phyloP scores from a whole-genome alignment of 345 rosid genomes.

The Diplotaxis tenuifolia region DNA sequence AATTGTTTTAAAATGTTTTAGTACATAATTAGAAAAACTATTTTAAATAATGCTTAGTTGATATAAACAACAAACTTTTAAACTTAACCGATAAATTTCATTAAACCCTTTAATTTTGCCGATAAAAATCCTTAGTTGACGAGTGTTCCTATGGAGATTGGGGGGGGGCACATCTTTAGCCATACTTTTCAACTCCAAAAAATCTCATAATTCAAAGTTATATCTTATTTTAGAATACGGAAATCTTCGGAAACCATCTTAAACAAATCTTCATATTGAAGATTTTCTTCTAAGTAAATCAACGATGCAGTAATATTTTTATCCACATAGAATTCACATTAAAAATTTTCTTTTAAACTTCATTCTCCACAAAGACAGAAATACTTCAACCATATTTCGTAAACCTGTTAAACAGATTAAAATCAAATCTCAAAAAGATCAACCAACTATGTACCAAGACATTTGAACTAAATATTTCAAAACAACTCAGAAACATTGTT shows the following conservation, averaged over 20 bases:
- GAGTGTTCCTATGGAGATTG: neutral
- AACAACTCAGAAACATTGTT: neutral
- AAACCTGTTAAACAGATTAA: neutral
- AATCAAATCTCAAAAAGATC: neutral
- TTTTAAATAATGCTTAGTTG: neutral
- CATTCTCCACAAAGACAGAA: neutral
- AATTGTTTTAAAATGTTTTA: neutral
- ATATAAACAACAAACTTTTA: conserved; percentile 33
- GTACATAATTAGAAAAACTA: neutral
- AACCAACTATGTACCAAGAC: neutral
- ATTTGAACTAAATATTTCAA: neutral
- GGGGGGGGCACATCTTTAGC: neutral
- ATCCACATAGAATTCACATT: neutral
- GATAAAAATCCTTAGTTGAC: neutral
- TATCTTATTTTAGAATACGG: neutral
- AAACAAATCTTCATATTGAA: neutral
- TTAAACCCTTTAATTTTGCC: neutral
- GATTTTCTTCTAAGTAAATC: neutral
- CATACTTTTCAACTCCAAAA: neutral
- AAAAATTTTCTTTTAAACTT: neutral
- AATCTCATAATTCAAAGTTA: neutral
- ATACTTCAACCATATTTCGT: neutral
- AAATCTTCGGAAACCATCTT: neutral
- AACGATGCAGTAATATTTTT: neutral
- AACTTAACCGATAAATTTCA: neutral